Evolutionary conservation across 2,329 filamentous ascomycete genomes (phyloP).

Genomic region (Paradendryphiella salina): DNA sequence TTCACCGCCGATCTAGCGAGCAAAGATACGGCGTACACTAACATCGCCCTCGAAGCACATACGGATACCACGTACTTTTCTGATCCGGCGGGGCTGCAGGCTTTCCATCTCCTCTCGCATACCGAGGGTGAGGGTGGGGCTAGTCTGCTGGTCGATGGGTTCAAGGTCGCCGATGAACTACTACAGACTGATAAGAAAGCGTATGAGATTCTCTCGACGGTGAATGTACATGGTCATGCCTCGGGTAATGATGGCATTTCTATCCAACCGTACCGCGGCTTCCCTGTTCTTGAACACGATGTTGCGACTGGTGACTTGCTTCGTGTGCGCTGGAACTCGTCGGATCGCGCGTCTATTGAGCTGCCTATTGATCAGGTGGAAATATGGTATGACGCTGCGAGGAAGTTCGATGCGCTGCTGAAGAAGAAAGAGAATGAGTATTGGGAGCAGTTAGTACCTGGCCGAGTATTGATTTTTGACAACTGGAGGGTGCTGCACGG

Average conservation of each 20-base stretch:
- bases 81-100: conserved; percentile 86
- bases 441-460: conserved; percentile 80
- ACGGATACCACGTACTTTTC: conserved; percentile 97
- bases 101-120: conserved; percentile 89
- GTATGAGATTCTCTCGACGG: conserved; percentile 61
- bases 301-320: conserved; percentile 51
- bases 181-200: conserved; percentile 56
- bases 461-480: conserved; percentile 85
- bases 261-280: conserved; percentile 70
- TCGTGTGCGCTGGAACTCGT: conserved; percentile 90
- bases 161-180: conserved; percentile 69
- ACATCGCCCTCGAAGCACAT: conserved; percentile 77
- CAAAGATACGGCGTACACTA: conserved; percentile 91
- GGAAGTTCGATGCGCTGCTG: conserved; percentile 72
- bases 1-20: conserved; percentile 86
- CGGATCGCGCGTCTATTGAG: conserved; percentile 75
- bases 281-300: conserved; percentile 72
- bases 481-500: conserved; percentile 96
- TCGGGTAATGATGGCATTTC: conserved; percentile 84
- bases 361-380: conserved; percentile 56
- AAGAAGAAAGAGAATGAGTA: conserved; percentile 68
- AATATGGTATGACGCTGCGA: conserved; percentile 79
- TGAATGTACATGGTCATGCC: conserved; percentile 74
- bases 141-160: conserved; percentile 84
- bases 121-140: conserved; percentile 70